Evolutionary conservation across 495 filamentous ascomycete genomes (phyloP).

Genomic region (Penicillium pancosmium): DNA sequence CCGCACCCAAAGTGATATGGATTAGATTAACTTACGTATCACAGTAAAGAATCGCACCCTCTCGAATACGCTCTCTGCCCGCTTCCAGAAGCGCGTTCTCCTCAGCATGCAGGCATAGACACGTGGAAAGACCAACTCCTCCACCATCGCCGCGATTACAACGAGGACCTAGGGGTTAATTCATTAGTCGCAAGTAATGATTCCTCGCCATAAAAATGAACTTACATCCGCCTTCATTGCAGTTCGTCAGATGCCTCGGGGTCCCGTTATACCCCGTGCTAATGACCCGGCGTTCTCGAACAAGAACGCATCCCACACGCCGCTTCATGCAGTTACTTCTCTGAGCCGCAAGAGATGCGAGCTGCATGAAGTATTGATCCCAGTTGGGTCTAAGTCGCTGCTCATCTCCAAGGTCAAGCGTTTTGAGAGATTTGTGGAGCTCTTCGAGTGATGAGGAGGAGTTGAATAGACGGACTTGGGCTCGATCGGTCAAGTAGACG

Average conservation of each 20-base stretch:
- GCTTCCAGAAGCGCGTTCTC: conserved; percentile 96
- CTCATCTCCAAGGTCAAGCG: conserved; percentile 74
- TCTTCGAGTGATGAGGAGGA: conserved; percentile 68
- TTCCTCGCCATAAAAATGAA: neutral
- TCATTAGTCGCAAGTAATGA: conserved; percentile 3
- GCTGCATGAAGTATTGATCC: conserved; percentile 97
- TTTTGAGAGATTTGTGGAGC: conserved; percentile 67
- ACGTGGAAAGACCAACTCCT: conserved; percentile 77
- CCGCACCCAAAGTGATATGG: neutral
- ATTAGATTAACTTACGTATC: conserved; percentile 63
- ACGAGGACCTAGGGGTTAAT: conserved; percentile 54
- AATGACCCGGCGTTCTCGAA: conserved; percentile 83
- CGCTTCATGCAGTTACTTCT: conserved; percentile 98
- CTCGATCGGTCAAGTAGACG: conserved; percentile 72
- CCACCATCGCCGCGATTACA: conserved; percentile 76
- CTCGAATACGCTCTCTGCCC: conserved; percentile 83
- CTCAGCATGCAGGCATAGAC: conserved; percentile 93
- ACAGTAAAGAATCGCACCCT: conserved; percentile 82
- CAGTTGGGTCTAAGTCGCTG: conserved; percentile 86
- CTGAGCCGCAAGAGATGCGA: conserved; percentile 88
- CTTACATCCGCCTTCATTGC: conserved; percentile 89
- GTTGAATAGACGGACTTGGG: conserved; percentile 85
- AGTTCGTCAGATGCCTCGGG: conserved; percentile 81
- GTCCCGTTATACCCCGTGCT: conserved; percentile 99
- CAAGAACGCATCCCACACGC: conserved; percentile 92